Base-by-base conservation (phyloP, 1,284 basidiomycete genomes). In the Inonotus hispidus region DNA sequence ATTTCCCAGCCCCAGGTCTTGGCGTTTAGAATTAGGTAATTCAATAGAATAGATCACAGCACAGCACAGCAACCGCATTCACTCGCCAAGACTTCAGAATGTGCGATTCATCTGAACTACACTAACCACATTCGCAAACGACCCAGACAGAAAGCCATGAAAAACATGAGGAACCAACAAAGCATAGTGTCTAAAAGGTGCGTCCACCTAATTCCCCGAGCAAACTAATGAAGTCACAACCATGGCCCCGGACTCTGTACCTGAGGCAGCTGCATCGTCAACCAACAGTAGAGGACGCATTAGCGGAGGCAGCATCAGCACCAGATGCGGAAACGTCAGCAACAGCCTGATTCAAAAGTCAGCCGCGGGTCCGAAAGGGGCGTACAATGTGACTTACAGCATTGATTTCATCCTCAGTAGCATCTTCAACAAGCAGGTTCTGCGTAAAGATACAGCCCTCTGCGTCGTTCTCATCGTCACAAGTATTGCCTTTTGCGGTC, bases 361-460 rank as follows among this genome's bases (percentile, higher is more conserved):
- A 38, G 7, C 43, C 16, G n/a, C 7, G n/a, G 19, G 4, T 32
- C 14, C 19, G n/a, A 16, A 43, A 16, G 19, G 19, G 19, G 4
- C 41, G 16, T 14, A 5, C 19, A 5, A 10, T 43, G 19, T 43
- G 19, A n/a, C 41, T 43, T 43, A 43, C 41, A n/a, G 41, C 41
- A 38, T 72, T 71, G 68, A 87, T 85, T 71, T 86, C 85, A 27
- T 72, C 84, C 3, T 75, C 77, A 6, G 84, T 83, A 0, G 83
- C 85, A 66, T 86, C 85, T 3, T 71, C 62, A 5, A 82, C 79
- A n/a, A 82, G 70, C 45, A 85, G 74, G 69, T 84, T 84, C 71
- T 82, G 77, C 0, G 83, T 80, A 73, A 84, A 79, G 66, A 87
- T 88, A 70, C 85, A 88, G 3, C 85, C 83, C n/a, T 70, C 69